Base-by-base conservation (phyloP, 2,329 filamentous ascomycete genomes). In the Alternaria sp. region DNA sequence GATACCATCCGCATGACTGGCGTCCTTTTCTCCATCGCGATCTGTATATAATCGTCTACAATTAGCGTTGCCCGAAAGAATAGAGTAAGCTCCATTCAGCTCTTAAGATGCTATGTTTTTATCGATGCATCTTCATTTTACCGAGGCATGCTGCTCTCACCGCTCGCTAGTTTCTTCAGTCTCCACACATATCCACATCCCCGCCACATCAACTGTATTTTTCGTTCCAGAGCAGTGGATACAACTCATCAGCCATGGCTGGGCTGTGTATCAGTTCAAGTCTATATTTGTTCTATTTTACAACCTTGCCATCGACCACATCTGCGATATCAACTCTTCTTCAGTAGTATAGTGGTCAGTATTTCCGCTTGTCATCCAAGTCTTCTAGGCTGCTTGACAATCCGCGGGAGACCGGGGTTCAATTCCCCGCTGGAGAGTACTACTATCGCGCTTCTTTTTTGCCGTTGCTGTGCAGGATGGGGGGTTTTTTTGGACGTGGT, bases 1-100 rank as follows among this genome's bases (percentile, higher is more conserved):
- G 54, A 53, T 60, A 57, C 58, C 54, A 52, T 57, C 34, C 40
- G 41, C 41, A 52, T 57, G 53, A 52, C 46, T 52, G 41, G 58
- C 46, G 40, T 60, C 48, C 41, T 46, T 57, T 57, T 27, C 41
- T 30, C 46, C 46, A 49, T 57, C 25, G 54, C 48, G 48, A 40
- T 43, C 40, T 57, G 40, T 60, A 57, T 30, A 60, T 53, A 55
- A 54, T 54, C 51, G 28, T 45, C 51, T 54, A 54, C 51, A 36
- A 30, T 54, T 54, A 45, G 51, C 51, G 40, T 45, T 44, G 22
- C 30, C 32, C 28, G 22, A 44, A 51, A 52, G 40, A 57, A 51
- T 43, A 27, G 45, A 44, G 46, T 52, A 32, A 43, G 51, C 28
- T 30, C 22, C 20, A n/a, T 20, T 48, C 34, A 18, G 32, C 22